A percentile compares a stretch with the other conserved stretches of the same genome.
Conservation (phyloP, 495 filamentous ascomycete species). For the Terfezia claveryi region DNA sequence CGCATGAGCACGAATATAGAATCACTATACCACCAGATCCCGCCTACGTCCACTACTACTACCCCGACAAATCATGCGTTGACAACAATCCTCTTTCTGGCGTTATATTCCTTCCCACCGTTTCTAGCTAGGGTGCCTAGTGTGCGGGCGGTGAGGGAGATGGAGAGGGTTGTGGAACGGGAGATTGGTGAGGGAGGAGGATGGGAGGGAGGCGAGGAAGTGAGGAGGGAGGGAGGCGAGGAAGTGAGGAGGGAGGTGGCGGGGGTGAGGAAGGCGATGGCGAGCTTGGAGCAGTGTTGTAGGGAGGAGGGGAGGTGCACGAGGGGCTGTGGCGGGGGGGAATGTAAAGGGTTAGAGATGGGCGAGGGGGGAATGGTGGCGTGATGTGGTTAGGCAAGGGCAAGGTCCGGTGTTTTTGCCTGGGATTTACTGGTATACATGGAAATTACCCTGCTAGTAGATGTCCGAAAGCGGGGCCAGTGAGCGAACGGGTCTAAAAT, state of each 20-base stretch:
- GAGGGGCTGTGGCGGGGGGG: neutral
- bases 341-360: too few relatives aligned
- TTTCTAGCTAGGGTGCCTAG: neutral
- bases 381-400: too few relatives aligned
- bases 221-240: conserved; percentile 7
- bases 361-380: too few relatives aligned
- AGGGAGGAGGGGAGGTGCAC: conserved; percentile 1
- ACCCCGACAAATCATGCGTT: conserved; percentile 9
- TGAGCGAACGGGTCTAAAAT: too few relatives aligned
- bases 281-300: conserved; percentile 10
- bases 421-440: too few relatives aligned
- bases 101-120: conserved; percentile 3
- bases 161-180: conserved; percentile 3
- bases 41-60: neutral
- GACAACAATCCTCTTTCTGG: conserved; percentile 11
- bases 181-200: conserved; percentile 1
- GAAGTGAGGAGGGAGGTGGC: conserved; percentile 10
- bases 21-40: conserved; percentile 7
- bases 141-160: neutral
- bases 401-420: too few relatives aligned
- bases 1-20: conserved; percentile 6
- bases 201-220: conserved; percentile 3
- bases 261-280: conserved; percentile 15
- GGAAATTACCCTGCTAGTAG: too few relatives aligned
- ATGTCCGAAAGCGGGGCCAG: too few relatives aligned